A percentile compares a stretch with the other conserved stretches of the same genome.
phyloP scores from a whole-genome alignment of 192 early-diverging fungal genomes.

The Umbelopsis sp. region DNA sequence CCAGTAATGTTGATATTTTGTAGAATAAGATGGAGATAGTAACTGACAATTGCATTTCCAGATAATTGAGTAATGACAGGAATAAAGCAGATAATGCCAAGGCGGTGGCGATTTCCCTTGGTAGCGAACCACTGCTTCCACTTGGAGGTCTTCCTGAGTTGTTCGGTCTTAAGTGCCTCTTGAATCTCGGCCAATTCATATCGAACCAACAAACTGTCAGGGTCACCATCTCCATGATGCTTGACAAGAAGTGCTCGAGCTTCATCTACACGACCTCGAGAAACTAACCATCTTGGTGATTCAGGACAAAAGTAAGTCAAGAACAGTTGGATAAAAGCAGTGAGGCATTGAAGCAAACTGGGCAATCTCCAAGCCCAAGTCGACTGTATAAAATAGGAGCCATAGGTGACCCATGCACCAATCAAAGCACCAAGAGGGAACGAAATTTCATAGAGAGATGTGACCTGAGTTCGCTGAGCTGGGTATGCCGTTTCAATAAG shows the following conservation, averaged over 20 bases:
- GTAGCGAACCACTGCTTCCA: constrained; percentile 14
- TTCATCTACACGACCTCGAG: background rate
- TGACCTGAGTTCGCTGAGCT: constrained; percentile 5
- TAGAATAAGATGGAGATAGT: constrained; percentile 23
- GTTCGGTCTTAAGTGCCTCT: constrained; percentile 3
- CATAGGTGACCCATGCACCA: constrained; percentile 19
- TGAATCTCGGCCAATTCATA: constrained; percentile 20
- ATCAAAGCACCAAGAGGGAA: constrained; percentile 21
- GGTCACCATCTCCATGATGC: constrained; percentile 15
- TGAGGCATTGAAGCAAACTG: constrained; percentile 14
- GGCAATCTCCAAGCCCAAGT: constrained; percentile 29
- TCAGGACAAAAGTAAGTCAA: constrained; percentile 6
- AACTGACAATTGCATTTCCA: constrained; percentile 21
- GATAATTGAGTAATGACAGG: constrained; percentile 29
- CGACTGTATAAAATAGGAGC: constrained; percentile 7
- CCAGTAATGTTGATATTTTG: constrained; percentile 17
- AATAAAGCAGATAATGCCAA: constrained; percentile 17
- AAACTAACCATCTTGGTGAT: constrained; percentile 16
- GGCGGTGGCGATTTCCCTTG: constrained; percentile 28
- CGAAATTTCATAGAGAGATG: constrained; percentile 14
- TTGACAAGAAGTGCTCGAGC: background rate
- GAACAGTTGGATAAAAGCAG: constrained; percentile 6
- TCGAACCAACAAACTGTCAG: background rate
- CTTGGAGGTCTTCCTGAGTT: background rate
- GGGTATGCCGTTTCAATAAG: constrained; percentile 26